Evolutionary conservation across 768 basidiomycete genomes (phyloP).

Genomic region (Crepidotus variabilis): DNA sequence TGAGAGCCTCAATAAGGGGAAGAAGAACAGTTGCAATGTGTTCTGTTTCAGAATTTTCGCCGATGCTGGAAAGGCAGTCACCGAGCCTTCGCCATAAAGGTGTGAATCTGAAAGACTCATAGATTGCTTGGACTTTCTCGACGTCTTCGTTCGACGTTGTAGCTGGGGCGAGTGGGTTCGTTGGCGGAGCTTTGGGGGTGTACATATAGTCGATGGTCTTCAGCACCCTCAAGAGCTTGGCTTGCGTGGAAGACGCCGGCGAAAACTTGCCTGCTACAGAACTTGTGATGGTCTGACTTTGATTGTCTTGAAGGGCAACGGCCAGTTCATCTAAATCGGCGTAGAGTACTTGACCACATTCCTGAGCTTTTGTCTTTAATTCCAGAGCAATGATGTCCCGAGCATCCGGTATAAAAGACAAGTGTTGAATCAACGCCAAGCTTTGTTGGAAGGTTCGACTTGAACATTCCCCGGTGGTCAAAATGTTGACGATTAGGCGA

Average conservation of each 20-base stretch:
- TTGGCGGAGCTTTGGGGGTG: constrained; percentile 48
- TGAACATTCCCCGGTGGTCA: constrained; percentile 97
- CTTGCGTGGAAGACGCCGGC: constrained; percentile 89
- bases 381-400: constrained; percentile 89
- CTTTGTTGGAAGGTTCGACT: constrained; percentile 95
- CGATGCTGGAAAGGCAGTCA: constrained; percentile 83
- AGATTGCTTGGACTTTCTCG: constrained; percentile 84
- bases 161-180: constrained; percentile 20
- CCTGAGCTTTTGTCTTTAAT: constrained; percentile 80
- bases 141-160: constrained; percentile 48
- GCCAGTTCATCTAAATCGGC: constrained; percentile 77
- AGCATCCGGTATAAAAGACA: constrained; percentile 85
- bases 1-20: constrained; percentile 92
- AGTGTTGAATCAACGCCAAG: constrained; percentile 85
- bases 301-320: constrained; percentile 51
- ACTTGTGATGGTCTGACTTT: constrained; percentile 54
- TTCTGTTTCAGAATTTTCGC: constrained; percentile 74
- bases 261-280: constrained; percentile 88
- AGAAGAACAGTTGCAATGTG: constrained; percentile 91
- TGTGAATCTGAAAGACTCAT: constrained; percentile 88
- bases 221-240: constrained; percentile 91
- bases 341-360: constrained; percentile 74
- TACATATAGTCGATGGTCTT: constrained; percentile 99
- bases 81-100: constrained; percentile 86
- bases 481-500: constrained; percentile 90